A percentile compares a stretch with the other conserved stretches of the same genome.
Conservation (phyloP, 2,329 filamentous ascomycete species). For the Aspergillus aculeatus region DNA sequence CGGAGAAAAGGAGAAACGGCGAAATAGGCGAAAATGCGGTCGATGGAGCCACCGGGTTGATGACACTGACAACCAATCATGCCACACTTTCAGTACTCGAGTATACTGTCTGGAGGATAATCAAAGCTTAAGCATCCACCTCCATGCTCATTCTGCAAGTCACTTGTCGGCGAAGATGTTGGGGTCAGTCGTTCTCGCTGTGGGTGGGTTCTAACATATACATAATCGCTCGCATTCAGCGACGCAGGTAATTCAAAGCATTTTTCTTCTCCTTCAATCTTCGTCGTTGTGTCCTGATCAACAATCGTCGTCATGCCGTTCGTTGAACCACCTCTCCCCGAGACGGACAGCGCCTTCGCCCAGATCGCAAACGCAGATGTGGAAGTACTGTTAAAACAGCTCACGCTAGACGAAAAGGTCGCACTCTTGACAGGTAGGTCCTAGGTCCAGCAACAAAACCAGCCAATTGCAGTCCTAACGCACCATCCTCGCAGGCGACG, state of each 20-base stretch:
- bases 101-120: not conserved
- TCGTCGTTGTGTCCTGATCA: not conserved
- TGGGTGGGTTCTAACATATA: not conserved
- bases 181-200: too few relatives aligned
- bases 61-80: not conserved
- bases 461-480: too few relatives aligned
- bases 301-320: not conserved
- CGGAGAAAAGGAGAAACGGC: constrained; percentile 6
- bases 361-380: constrained; percentile 22
- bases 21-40: not conserved
- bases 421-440: constrained; percentile 33
- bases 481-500: constrained; percentile 32
- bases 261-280: not conserved
- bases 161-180: too few relatives aligned
- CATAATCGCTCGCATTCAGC: not conserved
- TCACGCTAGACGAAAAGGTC: constrained; percentile 60
- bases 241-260: too few relatives aligned
- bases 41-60: too few relatives aligned
- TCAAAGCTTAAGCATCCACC: too few relatives aligned
- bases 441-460: constrained; percentile 18
- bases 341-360: not conserved
- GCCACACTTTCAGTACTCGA: not conserved
- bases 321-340: not conserved
- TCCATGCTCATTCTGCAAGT: too few relatives aligned
- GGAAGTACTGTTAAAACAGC: constrained; percentile 50